Evolutionary conservation across 2,329 filamentous ascomycete species (phyloP).

Genomic region (Sphaceloma murrayae): DNA sequence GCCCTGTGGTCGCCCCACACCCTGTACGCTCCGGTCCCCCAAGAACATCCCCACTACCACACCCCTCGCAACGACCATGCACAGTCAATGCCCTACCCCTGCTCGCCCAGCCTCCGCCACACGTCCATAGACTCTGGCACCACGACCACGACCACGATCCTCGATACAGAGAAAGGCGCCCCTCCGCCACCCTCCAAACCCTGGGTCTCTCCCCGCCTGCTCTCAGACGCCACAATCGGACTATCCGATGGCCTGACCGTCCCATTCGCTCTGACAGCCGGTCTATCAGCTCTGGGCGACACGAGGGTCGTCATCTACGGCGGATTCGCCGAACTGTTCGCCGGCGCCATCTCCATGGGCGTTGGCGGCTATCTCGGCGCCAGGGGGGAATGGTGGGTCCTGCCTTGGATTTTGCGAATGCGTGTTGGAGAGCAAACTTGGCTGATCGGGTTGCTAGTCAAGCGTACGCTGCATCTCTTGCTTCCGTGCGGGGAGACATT

Average conservation of each 20-base stretch:
- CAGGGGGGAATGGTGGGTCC: conserved; percentile 39
- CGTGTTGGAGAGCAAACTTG: background rate
- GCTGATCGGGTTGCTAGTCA: conserved; percentile 17
- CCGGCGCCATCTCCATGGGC: conserved; percentile 36
- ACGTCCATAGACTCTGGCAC: background rate
- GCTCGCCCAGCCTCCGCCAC: background rate
- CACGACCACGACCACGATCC: background rate
- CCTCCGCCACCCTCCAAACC: background rate
- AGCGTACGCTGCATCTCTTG: conserved; percentile 39
- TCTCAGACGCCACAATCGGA: conserved; percentile 38
- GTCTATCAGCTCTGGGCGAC: conserved; percentile 33
- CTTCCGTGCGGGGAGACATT: conserved; percentile 29
- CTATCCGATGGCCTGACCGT: conserved; percentile 37
- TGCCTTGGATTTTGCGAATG: background rate
- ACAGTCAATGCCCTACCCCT: background rate
- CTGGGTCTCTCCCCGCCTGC: conserved; percentile 31
- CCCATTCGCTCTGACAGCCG: conserved; percentile 36
- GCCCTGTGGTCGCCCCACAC: background rate
- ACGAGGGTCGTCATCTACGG: conserved; percentile 34
- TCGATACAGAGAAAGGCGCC: conserved; percentile 4
- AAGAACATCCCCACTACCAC: conserved; percentile 1
- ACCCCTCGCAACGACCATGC: too few species aligned
- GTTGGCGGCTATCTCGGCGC: conserved; percentile 38
- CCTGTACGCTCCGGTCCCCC: conserved; percentile 1
- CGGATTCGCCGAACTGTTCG: conserved; percentile 34